A percentile compares a stretch with the other conserved stretches of the same genome.
Conservation (phyloP, 768 basidiomycete species). For the Candolleomyces eurysporus region DNA sequence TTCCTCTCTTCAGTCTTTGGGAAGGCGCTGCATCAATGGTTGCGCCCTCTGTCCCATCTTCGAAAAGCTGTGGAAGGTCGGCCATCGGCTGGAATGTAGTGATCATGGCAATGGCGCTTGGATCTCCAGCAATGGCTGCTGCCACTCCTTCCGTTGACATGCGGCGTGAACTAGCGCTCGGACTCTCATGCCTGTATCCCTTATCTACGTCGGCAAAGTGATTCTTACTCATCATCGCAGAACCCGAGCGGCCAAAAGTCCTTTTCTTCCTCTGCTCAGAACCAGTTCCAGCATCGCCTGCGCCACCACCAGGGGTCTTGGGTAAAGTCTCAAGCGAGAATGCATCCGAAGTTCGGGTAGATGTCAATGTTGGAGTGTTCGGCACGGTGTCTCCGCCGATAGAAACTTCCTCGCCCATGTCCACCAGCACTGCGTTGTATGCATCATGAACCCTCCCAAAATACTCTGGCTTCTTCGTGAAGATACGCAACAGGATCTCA, state of each 20-base stretch:
- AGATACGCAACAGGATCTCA: constrained; percentile 69
- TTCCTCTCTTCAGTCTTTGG: background rate
- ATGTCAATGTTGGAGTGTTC: background rate
- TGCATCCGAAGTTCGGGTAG: background rate
- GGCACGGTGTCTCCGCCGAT: background rate
- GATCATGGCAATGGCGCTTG: background rate
- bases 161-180: too few species aligned
- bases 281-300: background rate
- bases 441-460: constrained; percentile 67
- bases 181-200: too few species aligned
- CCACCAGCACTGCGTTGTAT: constrained; percentile 45
- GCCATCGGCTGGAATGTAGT: background rate
- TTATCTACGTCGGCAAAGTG: too few species aligned
- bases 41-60: background rate
- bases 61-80: background rate
- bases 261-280: background rate
- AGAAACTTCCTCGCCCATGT: constrained; percentile 15
- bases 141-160: background rate
- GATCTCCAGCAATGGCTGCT: background rate
- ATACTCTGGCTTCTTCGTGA: constrained; percentile 59
- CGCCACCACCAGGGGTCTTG: background rate
- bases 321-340: background rate
- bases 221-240: background rate
- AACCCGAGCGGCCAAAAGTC: background rate
- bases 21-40: background rate